Evolutionary conservation across 495 filamentous ascomycete genomes (phyloP).

Genomic region (Amphirosellinia nigrospora): DNA sequence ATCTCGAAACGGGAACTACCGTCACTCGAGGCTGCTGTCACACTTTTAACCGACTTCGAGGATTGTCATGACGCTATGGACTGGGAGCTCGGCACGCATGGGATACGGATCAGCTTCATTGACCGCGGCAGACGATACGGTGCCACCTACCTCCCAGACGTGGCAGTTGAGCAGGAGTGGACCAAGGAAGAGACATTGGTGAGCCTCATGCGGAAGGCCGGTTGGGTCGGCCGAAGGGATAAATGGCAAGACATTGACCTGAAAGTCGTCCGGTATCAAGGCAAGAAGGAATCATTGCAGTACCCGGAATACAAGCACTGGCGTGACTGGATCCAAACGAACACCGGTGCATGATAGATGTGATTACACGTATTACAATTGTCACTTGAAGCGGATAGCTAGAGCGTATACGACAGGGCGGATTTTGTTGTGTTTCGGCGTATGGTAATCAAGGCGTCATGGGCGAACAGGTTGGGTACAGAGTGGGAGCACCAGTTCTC

Average conservation of each 20-base stretch:
- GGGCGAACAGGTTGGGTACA: conserved; percentile 8
- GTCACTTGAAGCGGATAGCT: conserved; percentile 5
- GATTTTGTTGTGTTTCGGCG: conserved; percentile 13
- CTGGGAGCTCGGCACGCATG: conserved; percentile 86
- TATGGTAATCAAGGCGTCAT: conserved; percentile 29
- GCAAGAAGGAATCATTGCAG: conserved; percentile 69
- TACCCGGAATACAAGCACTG: conserved; percentile 79
- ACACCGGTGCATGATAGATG: conserved; percentile 15
- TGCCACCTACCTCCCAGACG: conserved; percentile 91
- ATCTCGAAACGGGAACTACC: conserved; percentile 72
- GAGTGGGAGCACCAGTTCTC: neutral
- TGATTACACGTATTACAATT: neutral
- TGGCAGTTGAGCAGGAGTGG: conserved; percentile 92
- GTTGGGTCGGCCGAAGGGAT: conserved; percentile 72
- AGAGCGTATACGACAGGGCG: conserved; percentile 18
- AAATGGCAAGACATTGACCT: conserved; percentile 80
- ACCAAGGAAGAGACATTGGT: conserved; percentile 89
- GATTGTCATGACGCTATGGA: conserved; percentile 74
- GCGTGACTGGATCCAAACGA: conserved; percentile 69
- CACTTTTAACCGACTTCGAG: conserved; percentile 79
- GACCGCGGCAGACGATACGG: conserved; percentile 71
- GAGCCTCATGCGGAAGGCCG: conserved; percentile 92
- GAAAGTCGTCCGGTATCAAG: conserved; percentile 80
- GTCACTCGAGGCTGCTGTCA: conserved; percentile 70
- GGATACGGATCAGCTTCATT: conserved; percentile 76